phyloP scores from a whole-genome alignment of 2,329 filamentous ascomycete genomes.

The Sporothrix mexicana region DNA sequence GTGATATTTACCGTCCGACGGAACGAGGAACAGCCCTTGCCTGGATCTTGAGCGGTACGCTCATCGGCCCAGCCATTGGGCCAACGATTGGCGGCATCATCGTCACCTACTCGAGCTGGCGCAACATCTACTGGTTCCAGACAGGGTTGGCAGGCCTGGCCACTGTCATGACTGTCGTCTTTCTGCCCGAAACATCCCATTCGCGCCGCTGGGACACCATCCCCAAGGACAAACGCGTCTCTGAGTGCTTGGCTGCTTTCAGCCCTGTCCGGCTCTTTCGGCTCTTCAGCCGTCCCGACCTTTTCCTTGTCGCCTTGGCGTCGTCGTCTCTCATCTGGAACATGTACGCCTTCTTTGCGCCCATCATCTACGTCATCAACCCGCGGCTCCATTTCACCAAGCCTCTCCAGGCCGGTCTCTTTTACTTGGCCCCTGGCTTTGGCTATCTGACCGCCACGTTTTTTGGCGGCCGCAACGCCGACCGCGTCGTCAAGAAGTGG shows the following conservation, averaged over 20 bases:
- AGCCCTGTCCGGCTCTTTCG: conserved; percentile 63
- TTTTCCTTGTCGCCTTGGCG: conserved; percentile 63
- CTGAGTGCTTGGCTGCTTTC: conserved; percentile 59
- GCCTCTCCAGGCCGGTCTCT: conserved; percentile 68
- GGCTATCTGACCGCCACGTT: conserved; percentile 71
- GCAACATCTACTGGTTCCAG: conserved; percentile 73
- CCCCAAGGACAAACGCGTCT: conserved; percentile 47
- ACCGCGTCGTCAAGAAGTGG: conserved; percentile 65
- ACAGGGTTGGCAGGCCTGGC: conserved; percentile 64
- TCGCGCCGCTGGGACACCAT: conserved; percentile 24
- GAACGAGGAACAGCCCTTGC: conserved; percentile 69
- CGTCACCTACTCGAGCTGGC: conserved; percentile 51
- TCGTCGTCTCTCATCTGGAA: conserved; percentile 10
- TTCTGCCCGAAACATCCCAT: conserved; percentile 71
- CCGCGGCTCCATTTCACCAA: conserved; percentile 68
- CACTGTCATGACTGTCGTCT: conserved; percentile 59
- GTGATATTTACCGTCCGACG: conserved; percentile 48
- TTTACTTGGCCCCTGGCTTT: conserved; percentile 72
- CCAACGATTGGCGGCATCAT: conserved; percentile 64
- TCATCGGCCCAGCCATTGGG: conserved; percentile 67
- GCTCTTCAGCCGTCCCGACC: conserved; percentile 68
- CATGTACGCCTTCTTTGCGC: conserved; percentile 56
- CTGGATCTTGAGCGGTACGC: conserved; percentile 69
- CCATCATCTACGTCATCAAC: conserved; percentile 72
- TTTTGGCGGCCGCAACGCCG: conserved; percentile 70